Base-by-base conservation (phyloP, 768 basidiomycete genomes). In the Paxillus involutus region DNA sequence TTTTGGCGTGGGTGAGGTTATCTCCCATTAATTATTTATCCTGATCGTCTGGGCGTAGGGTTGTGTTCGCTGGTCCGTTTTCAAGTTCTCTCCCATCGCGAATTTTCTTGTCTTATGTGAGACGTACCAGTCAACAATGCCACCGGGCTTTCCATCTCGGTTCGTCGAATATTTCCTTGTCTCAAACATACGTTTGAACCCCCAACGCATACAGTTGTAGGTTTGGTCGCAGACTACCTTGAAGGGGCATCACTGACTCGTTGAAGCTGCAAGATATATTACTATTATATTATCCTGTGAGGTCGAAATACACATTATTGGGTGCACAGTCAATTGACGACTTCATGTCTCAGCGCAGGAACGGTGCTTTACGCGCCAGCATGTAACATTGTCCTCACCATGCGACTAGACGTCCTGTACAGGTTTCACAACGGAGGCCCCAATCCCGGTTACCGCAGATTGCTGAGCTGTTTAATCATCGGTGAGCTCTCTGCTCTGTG, bases 191-290 rank as follows among this genome's bases (percentile, higher is more conserved):
- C 5, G 0, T 36, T 24, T 50, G 6, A 44, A 9, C 17, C 9
- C n/a, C 43, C 43, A 12, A 61, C n/a, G 7, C 7, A 33, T 17
- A 45, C n/a, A 64, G 63, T 52, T 66, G 63, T 64, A 52, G 33
- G 63, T 59, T 36, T 35, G 6, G 24, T 43, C 13, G 4, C 9
- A 39, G 16, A 33, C 9, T 17, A 11, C 10, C 33, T n/a, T 5
- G 9, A 49, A 35, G 4, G n/a, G 16, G 19, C 29, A 6, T 14
- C 39, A 47, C 13, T 2, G 24, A 50, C 13, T 26, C 2, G 21
- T 19, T 33, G 7, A 16, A 65, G 64, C 35, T 65, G 64, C 53
- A 66, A 52, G 56, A 2, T 32, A 36, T 65, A 66, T 55, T 64
- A 57, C 40, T 59, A 59, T 29, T 65, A 64, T n/a, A 9, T 55